Evolutionary conservation across 139 green algal species (phyloP), one percentile per base, ranked within the genome.

Genomic region (Micractinium conductrix): DNA sequence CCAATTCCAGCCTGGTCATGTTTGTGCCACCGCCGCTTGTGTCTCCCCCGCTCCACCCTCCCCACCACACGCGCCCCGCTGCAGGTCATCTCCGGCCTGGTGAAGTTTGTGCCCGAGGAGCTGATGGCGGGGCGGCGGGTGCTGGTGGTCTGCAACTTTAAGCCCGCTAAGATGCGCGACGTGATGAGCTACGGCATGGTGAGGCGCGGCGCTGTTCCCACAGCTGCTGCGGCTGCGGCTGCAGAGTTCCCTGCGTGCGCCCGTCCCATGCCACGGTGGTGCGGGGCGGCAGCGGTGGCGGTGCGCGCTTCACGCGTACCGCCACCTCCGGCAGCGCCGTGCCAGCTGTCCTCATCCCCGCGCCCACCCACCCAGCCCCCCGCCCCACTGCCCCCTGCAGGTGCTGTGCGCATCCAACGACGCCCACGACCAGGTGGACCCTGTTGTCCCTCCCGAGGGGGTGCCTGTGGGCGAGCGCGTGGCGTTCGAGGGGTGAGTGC

Each of bases 151-250:
- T 93, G 87, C 86, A 99, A 99, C 91, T 91, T 99, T 14, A 99
- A 99, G 91, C 94, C 97, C 0, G 94, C 94, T 72, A 98, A 98
- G 87, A 99, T 99, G 97, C 87, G 97, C 0, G 95, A 95, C 43
- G 90, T 98, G 40, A 93, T 96, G 88, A 94, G 86, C 21, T 94
- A 95, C 68, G 95, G 93, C 86, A 97, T 98, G 94, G 94, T 97
- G 58, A 44, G 81, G 22, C 10, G 21, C 7, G 58, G 58, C 16
- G 58, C 48, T 58, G 16, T 58, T 16, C 10, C 10, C 48, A 58
- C 48, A 10, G 48, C 48, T 24, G 48, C 12, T 58, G 48, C 48
- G 10, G 48, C n/a, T 58, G 48, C 48, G 48, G 12, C 48, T 58
- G 12, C 48, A 58, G 16, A 58, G 10, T 58, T 58, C 48, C 16